Evolutionary conservation across 2,329 filamentous ascomycete genomes (phyloP).

Genomic region (Diatrype stigma): DNA sequence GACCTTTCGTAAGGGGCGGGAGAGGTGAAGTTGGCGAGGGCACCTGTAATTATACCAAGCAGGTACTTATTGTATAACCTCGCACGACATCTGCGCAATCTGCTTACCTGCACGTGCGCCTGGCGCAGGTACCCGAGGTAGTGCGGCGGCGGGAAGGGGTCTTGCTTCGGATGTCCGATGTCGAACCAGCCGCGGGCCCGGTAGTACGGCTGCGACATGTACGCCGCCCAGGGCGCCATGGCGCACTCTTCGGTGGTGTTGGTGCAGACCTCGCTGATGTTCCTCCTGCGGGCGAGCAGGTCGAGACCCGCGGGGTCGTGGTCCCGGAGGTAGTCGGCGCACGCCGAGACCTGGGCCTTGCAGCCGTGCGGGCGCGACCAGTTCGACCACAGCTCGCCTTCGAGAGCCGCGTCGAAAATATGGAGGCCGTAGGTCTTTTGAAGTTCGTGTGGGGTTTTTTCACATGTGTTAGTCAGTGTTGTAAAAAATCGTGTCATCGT

Average conservation of each 20-base stretch:
- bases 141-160: slow-evolving; percentile 48
- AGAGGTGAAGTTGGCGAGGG: too few species aligned
- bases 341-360: neutral
- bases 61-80: too few species aligned
- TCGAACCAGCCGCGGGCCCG: slow-evolving; percentile 19
- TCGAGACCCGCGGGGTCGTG: neutral
- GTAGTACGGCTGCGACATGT: neutral
- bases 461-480: too few species aligned
- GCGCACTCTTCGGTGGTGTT: slow-evolving; percentile 29
- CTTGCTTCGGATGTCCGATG: slow-evolving; percentile 32
- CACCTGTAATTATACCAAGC: too few species aligned
- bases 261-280: slow-evolving; percentile 52
- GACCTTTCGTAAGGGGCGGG: too few species aligned
- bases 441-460: too few species aligned
- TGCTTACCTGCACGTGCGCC: slow-evolving; percentile 40
- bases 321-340: neutral
- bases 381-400: neutral
- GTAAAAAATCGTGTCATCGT: too few species aligned
- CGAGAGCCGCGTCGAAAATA: neutral
- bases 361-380: neutral
- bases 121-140: slow-evolving; percentile 52
- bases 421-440: slow-evolving; percentile 12
- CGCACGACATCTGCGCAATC: too few species aligned
- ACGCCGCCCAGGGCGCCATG: neutral
- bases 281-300: neutral